phyloP scores from a whole-genome alignment of 2,329 filamentous ascomycete species.

The Pseudonectria foliicola region DNA sequence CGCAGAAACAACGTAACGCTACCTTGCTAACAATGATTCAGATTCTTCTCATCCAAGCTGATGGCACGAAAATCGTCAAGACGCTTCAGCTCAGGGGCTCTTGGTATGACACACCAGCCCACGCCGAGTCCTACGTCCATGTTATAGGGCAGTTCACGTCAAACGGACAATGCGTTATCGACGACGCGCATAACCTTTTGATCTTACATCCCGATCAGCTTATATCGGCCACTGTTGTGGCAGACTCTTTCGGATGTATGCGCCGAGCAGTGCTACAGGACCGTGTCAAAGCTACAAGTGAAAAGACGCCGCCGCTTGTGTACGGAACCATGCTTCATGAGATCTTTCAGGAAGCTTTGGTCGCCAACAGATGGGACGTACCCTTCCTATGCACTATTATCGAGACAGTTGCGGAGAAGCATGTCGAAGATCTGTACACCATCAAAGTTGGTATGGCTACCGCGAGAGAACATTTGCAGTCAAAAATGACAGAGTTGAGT shows the following conservation, averaged over 20 bases:
- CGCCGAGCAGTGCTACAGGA: conserved; percentile 91
- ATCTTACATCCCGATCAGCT: conserved; percentile 94
- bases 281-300: conserved; percentile 82
- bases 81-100: conserved; percentile 73
- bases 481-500: conserved; percentile 75
- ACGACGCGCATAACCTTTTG: conserved; percentile 75
- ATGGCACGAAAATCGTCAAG: conserved; percentile 58
- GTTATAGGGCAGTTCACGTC: conserved; percentile 71
- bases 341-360: conserved; percentile 85
- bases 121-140: conserved; percentile 71
- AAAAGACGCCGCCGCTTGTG: conserved; percentile 71
- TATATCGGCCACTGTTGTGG: conserved; percentile 88
- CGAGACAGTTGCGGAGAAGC: conserved; percentile 60
- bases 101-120: conserved; percentile 78
- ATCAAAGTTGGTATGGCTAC: conserved; percentile 69
- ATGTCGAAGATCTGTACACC: conserved; percentile 83
- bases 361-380: conserved; percentile 73
- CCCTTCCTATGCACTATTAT: conserved; percentile 61
- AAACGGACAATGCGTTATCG: conserved; percentile 68
- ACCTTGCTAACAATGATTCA: conserved; percentile 28
- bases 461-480: conserved; percentile 71
- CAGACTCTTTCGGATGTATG: conserved; percentile 91
- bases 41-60: conserved; percentile 76
- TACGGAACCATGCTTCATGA: conserved; percentile 94
- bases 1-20: no score